Percentiles rank a stretch among this genome's conserved stretches.
Evolutionary conservation across 129 eudicot genomes (phyloP).

Genomic region (Lonicera japonica): DNA sequence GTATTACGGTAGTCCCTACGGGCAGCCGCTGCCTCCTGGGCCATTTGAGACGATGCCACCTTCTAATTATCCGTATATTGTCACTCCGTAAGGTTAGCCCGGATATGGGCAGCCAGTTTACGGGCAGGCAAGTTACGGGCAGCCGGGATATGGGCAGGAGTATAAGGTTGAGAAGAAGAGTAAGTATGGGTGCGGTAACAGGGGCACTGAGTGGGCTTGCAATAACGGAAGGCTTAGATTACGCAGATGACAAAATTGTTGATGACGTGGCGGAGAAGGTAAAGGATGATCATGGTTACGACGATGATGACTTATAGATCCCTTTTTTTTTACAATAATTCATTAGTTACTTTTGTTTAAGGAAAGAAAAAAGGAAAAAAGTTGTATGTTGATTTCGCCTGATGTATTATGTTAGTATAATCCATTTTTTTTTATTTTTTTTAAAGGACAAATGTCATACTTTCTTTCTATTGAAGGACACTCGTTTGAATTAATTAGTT

Average conservation of each 20-base stretch:
- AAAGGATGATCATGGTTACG: constrained; percentile 63
- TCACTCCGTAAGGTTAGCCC: constrained; percentile 27
- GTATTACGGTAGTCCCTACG: constrained; percentile 37
- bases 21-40: constrained; percentile 1
- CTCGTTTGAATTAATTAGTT: too few species aligned
- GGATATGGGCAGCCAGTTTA: constrained; percentile 14
- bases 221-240: constrained; percentile 66
- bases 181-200: constrained; percentile 76
- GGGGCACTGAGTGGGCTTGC: constrained; percentile 89
- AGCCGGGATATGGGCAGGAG: constrained; percentile 12
- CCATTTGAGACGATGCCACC: constrained; percentile 24
- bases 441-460: too few species aligned
- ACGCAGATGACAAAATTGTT: constrained; percentile 57
- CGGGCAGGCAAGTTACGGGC: constrained; percentile 16
- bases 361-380: too few species aligned
- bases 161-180: constrained; percentile 42
- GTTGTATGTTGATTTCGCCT: too few species aligned
- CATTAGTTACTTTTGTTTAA: too few species aligned
- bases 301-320: constrained; percentile 32
- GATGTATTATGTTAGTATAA: too few species aligned
- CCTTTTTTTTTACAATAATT: too few species aligned
- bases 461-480: too few species aligned
- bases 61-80: constrained; percentile 34
- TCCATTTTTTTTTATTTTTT: too few species aligned
- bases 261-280: constrained; percentile 77